These are phyloP conservation scores for Tricholoma sp. DNA, from an alignment of 768 basidiomycete genomes.

Conservation along the genomic window DNA sequence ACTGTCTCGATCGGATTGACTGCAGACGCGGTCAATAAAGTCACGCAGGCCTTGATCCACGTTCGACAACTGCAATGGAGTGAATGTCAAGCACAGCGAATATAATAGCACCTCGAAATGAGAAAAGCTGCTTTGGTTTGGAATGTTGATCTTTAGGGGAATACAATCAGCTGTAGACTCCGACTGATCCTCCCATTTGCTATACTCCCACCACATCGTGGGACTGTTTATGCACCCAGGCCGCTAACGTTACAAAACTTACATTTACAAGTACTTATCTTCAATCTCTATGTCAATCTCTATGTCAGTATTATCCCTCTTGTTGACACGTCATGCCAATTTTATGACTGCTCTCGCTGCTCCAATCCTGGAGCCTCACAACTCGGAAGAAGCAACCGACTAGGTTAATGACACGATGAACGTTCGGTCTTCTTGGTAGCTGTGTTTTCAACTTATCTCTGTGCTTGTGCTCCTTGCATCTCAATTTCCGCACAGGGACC, in stretches of 20 bases:
- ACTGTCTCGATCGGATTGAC: slow-evolving; percentile 45
- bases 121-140: neutral
- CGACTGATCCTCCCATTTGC: no score
- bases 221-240: no score
- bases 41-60: slow-evolving; percentile 55
- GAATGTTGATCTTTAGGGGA: no score
- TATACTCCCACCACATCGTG: no score
- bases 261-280: no score
- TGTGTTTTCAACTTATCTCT: neutral
- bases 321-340: neutral
- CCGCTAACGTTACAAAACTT: no score
- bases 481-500: neutral
- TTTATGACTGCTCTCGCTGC: neutral
- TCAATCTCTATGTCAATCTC: no score
- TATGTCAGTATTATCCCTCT: neutral
- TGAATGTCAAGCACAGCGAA: slow-evolving; percentile 27
- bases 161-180: no score
- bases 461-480: neutral
- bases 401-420: neutral
- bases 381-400: neutral
- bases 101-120: neutral
- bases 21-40: slow-evolving; percentile 68
- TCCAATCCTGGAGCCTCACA: neutral
- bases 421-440: neutral
- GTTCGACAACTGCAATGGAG: slow-evolving; percentile 54